Evolutionary conservation across 169 alveolate species (phyloP).

Genomic region (Plasmodium cynomolgi): DNA sequence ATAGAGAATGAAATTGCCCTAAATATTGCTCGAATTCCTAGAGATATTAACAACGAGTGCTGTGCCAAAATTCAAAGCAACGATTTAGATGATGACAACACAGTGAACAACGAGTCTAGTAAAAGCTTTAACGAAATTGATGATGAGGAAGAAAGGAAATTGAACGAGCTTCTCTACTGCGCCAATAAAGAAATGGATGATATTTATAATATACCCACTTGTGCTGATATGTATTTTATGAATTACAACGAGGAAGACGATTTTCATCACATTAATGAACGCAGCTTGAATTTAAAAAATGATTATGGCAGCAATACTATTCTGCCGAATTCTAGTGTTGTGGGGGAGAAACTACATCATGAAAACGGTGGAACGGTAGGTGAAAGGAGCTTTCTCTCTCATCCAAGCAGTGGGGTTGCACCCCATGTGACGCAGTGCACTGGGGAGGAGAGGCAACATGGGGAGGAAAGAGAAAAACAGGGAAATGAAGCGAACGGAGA

Average conservation of each 20-base stretch:
- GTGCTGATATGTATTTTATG: slow-evolving; percentile 2
- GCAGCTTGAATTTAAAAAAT: background rate
- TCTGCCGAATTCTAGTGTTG: background rate
- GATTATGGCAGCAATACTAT: background rate
- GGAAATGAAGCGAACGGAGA: background rate
- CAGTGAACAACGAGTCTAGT: background rate
- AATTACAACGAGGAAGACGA: background rate
- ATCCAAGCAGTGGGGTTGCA: background rate
- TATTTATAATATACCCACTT: background rate
- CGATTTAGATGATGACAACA: background rate
- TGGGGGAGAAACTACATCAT: background rate
- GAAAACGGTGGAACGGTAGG: background rate
- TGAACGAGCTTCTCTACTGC: slow-evolving; percentile 8
- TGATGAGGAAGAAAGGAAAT: slow-evolving; percentile 15
- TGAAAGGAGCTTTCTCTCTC: background rate
- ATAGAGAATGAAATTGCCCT: slow-evolving; percentile 3
- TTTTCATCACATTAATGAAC: background rate
- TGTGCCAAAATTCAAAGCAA: slow-evolving; percentile 2
- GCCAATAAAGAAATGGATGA: background rate
- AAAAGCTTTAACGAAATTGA: background rate
- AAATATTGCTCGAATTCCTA: background rate
- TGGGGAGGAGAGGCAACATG: background rate
- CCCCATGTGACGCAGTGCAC: background rate
- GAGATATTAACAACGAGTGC: slow-evolving; percentile 6
- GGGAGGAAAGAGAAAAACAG: background rate